phyloP scores from a whole-genome alignment of 371 early-diverging fungal genomes.

The Circinella minor region DNA sequence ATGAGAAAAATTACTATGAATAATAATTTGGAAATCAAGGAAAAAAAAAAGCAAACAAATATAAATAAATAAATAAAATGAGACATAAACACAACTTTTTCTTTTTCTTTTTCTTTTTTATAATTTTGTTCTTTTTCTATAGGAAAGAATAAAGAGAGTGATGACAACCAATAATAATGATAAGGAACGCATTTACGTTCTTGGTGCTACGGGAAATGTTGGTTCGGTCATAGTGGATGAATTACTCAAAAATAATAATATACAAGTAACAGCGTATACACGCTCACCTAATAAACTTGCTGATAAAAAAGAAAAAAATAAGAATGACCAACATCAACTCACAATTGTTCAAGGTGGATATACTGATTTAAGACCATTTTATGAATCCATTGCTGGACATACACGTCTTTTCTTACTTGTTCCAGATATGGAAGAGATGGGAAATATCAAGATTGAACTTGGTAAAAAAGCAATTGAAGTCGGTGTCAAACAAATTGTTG shows the following conservation, averaged over 20 bases:
- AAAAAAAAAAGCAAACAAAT: no score
- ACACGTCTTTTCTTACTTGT: constrained; percentile 20
- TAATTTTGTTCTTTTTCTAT: no score
- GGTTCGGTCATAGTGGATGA: constrained; percentile 21
- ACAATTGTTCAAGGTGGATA: constrained; percentile 24
- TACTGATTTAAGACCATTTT: constrained; percentile 15
- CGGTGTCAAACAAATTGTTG: constrained; percentile 26
- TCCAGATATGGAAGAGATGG: constrained; percentile 8
- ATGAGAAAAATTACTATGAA: no score
- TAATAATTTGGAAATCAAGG: no score
- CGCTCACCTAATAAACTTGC: constrained; percentile 28
- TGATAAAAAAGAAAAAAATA: neutral
- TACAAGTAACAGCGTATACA: constrained; percentile 18
- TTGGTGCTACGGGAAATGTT: constrained; percentile 42
- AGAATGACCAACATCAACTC: neutral
- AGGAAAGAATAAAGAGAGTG: no score
- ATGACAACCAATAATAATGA: no score
- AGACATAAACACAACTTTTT: no score
- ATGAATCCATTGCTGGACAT: constrained; percentile 20
- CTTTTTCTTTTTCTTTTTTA: no score
- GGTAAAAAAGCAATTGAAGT: constrained; percentile 21
- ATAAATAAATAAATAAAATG: no score
- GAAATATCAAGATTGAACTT: neutral
- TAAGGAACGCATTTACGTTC: constrained; percentile 26
- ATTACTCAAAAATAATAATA: constrained; percentile 7